Base-by-base conservation (phyloP, 306 rosid species). In the Trifolium pratense region DNA sequence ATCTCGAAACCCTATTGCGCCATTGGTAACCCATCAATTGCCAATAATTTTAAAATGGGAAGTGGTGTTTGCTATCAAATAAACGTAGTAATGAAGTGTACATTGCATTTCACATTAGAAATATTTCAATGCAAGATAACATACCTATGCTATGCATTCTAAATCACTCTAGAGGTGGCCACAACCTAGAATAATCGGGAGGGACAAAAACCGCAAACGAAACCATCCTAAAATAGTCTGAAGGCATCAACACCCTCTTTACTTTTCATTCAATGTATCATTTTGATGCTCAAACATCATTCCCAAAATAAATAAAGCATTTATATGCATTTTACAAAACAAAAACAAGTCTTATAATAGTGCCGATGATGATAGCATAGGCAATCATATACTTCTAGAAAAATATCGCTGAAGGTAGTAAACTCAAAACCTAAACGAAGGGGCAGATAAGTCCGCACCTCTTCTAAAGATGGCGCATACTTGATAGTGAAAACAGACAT, bases 381-480 rank as follows among this genome's bases (percentile, higher is more conserved):
- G 32, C 5, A 29, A 29, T 3, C 32, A 13, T 5, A 43, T 31
- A 26, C 52, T 37, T 56, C 31, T 18, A 57, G 37, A 61, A 68
- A 61, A 48, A 23, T 52, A 56, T 16, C 11, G 21, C 16, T 16
- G 21, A 46, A 59, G 62, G 42, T 17, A 39, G 45, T 57, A 45
- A 5, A 75, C 8, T 25, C 0, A 53, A 14, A 53, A 53, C 8
- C 3, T 11, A 45, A 15, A 32, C 46, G 9, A 59, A 59, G 10
- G 32, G 25, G 37, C 23, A 53, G 29, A 52, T 37, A 57, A 53
- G 55, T 46, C 36, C 7, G 43, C 39, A 61, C 73, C 48, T 61
- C 66, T 20, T 72, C 56, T 23, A 36, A 45, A 52, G 43, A 61
- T 43, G 74, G 55, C 2, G 3, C 60, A 56, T 42, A 39, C 68